phyloP scores from a whole-genome alignment of 495 filamentous ascomycete species.

The Aspergillus bertholletiae region DNA sequence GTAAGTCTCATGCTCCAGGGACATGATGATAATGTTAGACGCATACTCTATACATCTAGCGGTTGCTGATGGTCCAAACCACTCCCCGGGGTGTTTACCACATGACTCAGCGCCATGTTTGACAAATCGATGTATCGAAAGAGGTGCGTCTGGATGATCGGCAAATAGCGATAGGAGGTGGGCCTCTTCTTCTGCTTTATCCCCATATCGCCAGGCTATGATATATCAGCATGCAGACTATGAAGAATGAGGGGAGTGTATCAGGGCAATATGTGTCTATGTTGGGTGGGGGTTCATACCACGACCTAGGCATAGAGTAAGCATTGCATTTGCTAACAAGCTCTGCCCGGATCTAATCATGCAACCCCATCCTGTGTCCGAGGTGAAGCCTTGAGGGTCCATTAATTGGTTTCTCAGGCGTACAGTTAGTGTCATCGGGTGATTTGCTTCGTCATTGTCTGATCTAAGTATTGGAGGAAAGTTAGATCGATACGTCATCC shows the following conservation, averaged over 20 bases:
- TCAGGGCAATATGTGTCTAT: not conserved
- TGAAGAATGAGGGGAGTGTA: not conserved
- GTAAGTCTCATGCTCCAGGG: constrained; percentile 19
- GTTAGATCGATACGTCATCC: constrained; percentile 93
- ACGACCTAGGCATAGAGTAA: constrained; percentile 70
- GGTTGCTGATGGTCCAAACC: constrained; percentile 98
- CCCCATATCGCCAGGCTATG: constrained; percentile 74
- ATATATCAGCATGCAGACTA: constrained; percentile 19
- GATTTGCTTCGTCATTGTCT: constrained; percentile 61
- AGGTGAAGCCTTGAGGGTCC: constrained; percentile 80
- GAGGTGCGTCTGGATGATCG: constrained; percentile 80
- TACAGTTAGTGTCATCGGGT: constrained; percentile 82
- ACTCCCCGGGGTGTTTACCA: constrained; percentile 93
- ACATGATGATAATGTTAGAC: not conserved
- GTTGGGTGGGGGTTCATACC: constrained; percentile 47
- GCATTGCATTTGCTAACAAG: constrained; percentile 80
- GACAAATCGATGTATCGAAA: constrained; percentile 95
- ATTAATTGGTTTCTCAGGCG: constrained; percentile 76
- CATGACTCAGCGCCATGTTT: constrained; percentile 82
- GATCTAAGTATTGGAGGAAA: constrained; percentile 82
- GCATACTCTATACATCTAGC: constrained; percentile 92
- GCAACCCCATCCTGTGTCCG: constrained; percentile 96
- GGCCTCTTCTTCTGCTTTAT: constrained; percentile 59
- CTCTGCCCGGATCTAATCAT: constrained; percentile 98
- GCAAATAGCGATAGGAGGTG: constrained; percentile 80